Base-by-base conservation (phyloP, 257 asterid species). In the Plantago major region DNA sequence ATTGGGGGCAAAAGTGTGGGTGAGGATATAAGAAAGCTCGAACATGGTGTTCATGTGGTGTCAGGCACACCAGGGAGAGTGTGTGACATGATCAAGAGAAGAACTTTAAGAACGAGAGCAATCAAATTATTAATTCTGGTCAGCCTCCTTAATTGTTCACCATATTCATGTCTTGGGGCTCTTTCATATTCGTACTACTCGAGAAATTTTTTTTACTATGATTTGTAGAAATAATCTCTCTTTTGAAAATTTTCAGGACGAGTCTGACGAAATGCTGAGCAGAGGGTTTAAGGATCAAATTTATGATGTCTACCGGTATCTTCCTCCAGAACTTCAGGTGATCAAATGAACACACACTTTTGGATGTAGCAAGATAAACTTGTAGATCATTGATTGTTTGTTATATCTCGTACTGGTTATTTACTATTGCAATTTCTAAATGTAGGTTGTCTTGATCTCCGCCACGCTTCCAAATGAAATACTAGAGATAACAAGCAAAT, bases 21-120 rank as follows among this genome's bases (percentile, higher is more conserved):
- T 0, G 99, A 93, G 60, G 97, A 93, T 77, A 89, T 89, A 43
- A 77, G 97, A 60, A 93, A 87, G 71, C 80, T 93, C 17, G 99
- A 89, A 73, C 95, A 93, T 62, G 99, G 97, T 55, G 99, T 89
- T 73, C 96, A 93, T 55, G 99, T 89, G 52, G 97, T 93, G 54
- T 93, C 99, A 5, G 99, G 99, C 61, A 89, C 97, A n/a, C 99
- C 99, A 40, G 99, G 97, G 11, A 83, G 99, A 78, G 99, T 93
- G 13, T 80, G 91, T 67, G 99, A 93, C 72, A 93, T 93, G 97
- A 93, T 93, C 62, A 89, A 93, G 82, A 84, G 99, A 76, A 93
- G 95, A 79, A 84, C 91, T n/a, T 66, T 89, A 49, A 78, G 95
- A 44, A 93, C 99, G 42, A 77, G 97, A 71, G 69, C 96, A 61